Evolutionary conservation across 148 eudicot genomes (phyloP).

Genomic region (Agrostemma githago): DNA sequence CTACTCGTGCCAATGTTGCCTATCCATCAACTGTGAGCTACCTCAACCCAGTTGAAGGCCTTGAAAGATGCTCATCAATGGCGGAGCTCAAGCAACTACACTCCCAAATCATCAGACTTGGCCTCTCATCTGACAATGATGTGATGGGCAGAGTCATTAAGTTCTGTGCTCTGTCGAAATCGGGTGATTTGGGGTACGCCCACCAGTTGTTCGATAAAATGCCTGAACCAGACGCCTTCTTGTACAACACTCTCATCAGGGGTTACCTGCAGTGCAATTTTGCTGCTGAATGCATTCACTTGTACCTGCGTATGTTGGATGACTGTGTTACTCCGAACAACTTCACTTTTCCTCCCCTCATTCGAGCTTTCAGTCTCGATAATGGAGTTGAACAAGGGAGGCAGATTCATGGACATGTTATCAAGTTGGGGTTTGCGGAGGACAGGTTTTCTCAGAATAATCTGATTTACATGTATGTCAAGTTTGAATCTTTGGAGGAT

Average conservation of each 20-base stretch:
- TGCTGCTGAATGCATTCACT: constrained; percentile 30
- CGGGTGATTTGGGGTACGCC: constrained; percentile 54
- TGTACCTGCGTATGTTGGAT: constrained; percentile 51
- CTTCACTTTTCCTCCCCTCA: constrained; percentile 58
- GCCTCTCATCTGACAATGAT: constrained; percentile 54
- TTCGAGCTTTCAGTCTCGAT: constrained; percentile 51
- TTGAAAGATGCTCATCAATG: constrained; percentile 54
- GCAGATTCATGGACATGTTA: constrained; percentile 62
- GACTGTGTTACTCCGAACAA: constrained; percentile 47
- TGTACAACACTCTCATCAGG: constrained; percentile 58
- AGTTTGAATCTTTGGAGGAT: constrained; percentile 43
- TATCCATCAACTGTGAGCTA: constrained; percentile 7
- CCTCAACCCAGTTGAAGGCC: constrained; percentile 27
- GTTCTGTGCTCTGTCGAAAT: constrained; percentile 46
- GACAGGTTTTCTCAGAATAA: constrained; percentile 57
- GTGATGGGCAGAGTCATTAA: constrained; percentile 61
- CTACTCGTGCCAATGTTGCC: constrained; percentile 10
- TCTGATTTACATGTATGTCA: constrained; percentile 70
- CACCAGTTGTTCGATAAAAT: constrained; percentile 43
- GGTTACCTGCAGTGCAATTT: constrained; percentile 40
- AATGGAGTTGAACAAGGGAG: constrained; percentile 41
- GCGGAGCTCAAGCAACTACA: constrained; percentile 63
- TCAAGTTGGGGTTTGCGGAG: constrained; percentile 44
- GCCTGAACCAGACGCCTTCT: constrained; percentile 71
- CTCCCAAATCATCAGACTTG: constrained; percentile 58